Evolutionary conservation across 2,329 filamentous ascomycete genomes (phyloP).

Genomic region (Cladosporium sp.): DNA sequence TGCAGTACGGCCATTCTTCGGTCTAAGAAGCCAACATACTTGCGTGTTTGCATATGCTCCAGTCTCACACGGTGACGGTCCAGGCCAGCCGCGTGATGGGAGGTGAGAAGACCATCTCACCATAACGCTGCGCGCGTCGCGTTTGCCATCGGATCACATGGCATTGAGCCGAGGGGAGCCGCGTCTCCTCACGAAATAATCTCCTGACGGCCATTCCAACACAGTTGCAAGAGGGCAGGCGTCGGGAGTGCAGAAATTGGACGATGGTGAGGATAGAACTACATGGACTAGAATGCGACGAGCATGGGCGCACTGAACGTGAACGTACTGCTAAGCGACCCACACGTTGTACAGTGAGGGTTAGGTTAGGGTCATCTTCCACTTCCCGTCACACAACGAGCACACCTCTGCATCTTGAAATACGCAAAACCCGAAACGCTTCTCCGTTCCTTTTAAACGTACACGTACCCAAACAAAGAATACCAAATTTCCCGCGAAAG

Average conservation of each 20-base stretch:
- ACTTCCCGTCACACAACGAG: too few species aligned
- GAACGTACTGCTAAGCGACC: too few species aligned
- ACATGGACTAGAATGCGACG: too few species aligned
- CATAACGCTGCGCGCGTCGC: not conserved
- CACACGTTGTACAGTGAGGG: too few species aligned
- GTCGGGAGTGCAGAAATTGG: not conserved
- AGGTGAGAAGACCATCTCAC: not conserved
- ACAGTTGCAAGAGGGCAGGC: not conserved
- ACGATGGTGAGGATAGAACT: not conserved
- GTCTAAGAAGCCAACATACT: not conserved
- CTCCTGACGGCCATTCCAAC: not conserved
- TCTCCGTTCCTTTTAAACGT: too few species aligned
- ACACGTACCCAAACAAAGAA: too few species aligned
- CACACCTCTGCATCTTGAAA: too few species aligned
- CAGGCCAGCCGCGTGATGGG: not conserved
- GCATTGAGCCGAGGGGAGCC: not conserved
- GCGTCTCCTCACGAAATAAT: not conserved
- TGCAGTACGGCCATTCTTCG: not conserved
- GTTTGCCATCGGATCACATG: not conserved
- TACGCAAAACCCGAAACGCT: too few species aligned
- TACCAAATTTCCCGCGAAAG: too few species aligned
- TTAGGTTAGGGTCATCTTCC: too few species aligned
- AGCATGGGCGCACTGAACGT: too few species aligned
- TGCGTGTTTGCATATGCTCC: not conserved
- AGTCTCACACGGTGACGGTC: not conserved